These are phyloP conservation scores for Fusarium pseudoanthophilum DNA, from an alignment of 2,329 filamentous ascomycete genomes.

Conservation along the genomic window DNA sequence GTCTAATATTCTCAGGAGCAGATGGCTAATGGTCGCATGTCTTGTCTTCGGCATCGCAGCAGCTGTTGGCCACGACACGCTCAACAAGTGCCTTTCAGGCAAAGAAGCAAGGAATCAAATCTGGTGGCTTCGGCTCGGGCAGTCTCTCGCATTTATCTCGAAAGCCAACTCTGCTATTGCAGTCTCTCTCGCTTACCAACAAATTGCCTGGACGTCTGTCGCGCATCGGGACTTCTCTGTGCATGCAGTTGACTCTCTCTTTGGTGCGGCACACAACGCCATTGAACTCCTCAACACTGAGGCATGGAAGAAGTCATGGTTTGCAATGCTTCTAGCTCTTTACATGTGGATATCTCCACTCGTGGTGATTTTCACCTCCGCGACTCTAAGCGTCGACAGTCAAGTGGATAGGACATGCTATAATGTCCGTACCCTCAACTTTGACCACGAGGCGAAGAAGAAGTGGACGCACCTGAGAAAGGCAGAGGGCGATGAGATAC, in stretches of 20 bases:
- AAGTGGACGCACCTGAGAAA: not conserved
- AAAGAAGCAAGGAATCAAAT: not conserved
- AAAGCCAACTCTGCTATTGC: conserved; percentile 3
- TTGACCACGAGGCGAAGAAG: conserved; percentile 8
- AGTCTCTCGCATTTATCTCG: not conserved
- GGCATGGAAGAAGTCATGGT: conserved; percentile 24
- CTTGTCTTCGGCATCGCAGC: not conserved
- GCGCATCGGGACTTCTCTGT: not conserved
- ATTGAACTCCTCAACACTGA: conserved; percentile 21
- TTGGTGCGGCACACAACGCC: conserved; percentile 20
- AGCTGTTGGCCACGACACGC: conserved; percentile 1
- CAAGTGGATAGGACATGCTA: not conserved
- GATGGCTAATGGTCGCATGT: conserved; percentile 7
- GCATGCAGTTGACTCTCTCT: conserved; percentile 23
- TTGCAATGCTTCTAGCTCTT: conserved; percentile 26
- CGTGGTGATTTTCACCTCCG: conserved; percentile 31
- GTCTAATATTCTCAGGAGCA: not conserved
- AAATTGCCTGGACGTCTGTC: conserved; percentile 1
- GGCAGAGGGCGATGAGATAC: not conserved
- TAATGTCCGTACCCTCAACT: conserved; percentile 29
- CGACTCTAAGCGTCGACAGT: conserved; percentile 19
- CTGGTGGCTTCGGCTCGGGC: conserved; percentile 13
- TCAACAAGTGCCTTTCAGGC: not conserved
- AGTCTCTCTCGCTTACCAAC: not conserved
- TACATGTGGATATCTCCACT: conserved; percentile 26